These are phyloP conservation scores for Fagopyrum tataricum DNA, from an alignment of 148 eudicot genomes.

Conservation along the genomic window DNA sequence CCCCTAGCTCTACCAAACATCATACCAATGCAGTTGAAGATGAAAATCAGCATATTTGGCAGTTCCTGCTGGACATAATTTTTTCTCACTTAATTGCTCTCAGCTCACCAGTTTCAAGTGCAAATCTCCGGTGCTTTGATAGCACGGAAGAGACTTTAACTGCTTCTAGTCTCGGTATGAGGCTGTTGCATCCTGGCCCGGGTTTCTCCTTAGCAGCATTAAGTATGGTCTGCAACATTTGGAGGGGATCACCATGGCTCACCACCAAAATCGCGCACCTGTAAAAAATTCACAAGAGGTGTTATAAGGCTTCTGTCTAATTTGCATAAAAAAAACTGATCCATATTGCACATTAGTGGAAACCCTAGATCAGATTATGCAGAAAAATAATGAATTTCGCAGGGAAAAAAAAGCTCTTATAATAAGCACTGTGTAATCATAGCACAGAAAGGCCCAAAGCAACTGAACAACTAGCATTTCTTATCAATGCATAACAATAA, in stretches of 20 bases:
- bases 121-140: constrained; percentile 64
- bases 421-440: no score
- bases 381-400: no score
- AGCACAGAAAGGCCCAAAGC: no score
- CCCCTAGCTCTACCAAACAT: no score
- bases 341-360: neutral
- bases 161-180: constrained; percentile 44
- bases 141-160: constrained; percentile 46
- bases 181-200: constrained; percentile 17
- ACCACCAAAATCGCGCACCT: constrained; percentile 78
- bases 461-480: no score
- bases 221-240: constrained; percentile 72
- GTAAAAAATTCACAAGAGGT: constrained; percentile 12
- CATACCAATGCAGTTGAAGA: no score
- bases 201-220: constrained; percentile 42
- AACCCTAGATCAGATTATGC: no score
- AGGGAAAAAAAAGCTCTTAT: neutral
- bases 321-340: neutral
- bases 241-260: constrained; percentile 95
- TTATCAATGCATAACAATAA: no score
- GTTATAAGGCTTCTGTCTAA: neutral
- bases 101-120: constrained; percentile 73
- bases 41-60: no score
- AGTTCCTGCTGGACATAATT: no score
- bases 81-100: constrained; percentile 36